Percentiles rank a stretch among this genome's conserved stretches.
These are phyloP conservation scores for Boletellus dicymbophilus DNA, from an alignment of 1,284 basidiomycete species.

Conservation along the genomic window DNA sequence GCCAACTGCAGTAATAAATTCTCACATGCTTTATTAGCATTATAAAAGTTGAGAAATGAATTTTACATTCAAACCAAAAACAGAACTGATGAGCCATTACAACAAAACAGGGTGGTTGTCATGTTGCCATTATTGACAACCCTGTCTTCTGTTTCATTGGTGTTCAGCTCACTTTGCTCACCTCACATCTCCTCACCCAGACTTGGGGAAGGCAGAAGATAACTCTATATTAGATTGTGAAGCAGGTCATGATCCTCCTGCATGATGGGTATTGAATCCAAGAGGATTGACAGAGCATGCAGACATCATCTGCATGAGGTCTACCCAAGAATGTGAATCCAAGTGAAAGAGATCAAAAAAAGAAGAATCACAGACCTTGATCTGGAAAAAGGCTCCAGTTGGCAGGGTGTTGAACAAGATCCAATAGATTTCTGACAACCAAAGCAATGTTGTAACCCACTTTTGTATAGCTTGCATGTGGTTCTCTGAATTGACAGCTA, in stretches of 20 bases:
- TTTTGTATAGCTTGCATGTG: slow-evolving; percentile 52
- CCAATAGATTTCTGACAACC: slow-evolving; percentile 41
- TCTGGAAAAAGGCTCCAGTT: slow-evolving; percentile 26
- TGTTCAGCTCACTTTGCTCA: too few species aligned
- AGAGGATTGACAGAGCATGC: slow-evolving; percentile 10
- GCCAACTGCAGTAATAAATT: too few species aligned
- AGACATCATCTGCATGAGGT: slow-evolving; percentile 11
- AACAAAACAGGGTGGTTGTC: too few species aligned
- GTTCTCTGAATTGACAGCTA: slow-evolving; percentile 53
- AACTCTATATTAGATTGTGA: slow-evolving; percentile 16
- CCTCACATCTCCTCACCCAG: too few species aligned
- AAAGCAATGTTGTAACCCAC: slow-evolving; percentile 53
- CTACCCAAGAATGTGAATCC: slow-evolving; percentile 11
- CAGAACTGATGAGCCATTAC: too few species aligned
- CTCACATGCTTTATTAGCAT: too few species aligned
- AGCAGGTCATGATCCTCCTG: slow-evolving; percentile 7
- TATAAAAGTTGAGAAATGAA: too few species aligned
- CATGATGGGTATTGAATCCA: slow-evolving; percentile 9
- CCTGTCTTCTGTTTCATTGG: too few species aligned
- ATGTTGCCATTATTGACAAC: too few species aligned
- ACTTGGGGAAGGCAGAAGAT: slow-evolving; percentile 8
- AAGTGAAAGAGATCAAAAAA: neutral
- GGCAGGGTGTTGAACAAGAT: slow-evolving; percentile 8
- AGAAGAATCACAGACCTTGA: slow-evolving; percentile 24
- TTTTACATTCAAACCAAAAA: too few species aligned